These are phyloP conservation scores for Allium cepa DNA, from an alignment of 106 monocot species.

Conservation along the genomic window DNA sequence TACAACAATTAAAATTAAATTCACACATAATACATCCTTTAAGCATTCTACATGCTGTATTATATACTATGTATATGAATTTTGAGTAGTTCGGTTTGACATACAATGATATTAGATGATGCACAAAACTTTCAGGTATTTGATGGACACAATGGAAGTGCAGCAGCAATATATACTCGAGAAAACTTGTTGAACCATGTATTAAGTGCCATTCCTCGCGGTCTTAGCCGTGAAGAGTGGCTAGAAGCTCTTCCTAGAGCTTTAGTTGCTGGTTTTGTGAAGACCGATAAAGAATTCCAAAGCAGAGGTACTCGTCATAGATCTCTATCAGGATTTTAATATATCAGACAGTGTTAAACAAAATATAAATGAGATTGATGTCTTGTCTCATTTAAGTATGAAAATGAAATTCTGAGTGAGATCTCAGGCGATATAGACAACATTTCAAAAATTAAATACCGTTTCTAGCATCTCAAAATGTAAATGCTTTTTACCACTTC, in stretches of 20 bases:
- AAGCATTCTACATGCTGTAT: background rate
- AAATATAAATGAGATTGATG: too few species aligned
- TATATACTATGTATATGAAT: too few species aligned
- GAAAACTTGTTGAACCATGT: conserved; percentile 55
- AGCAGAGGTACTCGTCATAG: conserved; percentile 9
- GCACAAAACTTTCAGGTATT: conserved; percentile 33
- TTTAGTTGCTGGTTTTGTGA: conserved; percentile 66
- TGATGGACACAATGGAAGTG: conserved; percentile 69
- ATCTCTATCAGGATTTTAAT: background rate
- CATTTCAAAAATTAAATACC: too few species aligned
- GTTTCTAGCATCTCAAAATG: too few species aligned
- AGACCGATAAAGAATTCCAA: conserved; percentile 64
- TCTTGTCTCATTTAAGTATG: too few species aligned
- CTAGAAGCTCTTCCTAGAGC: conserved; percentile 63
- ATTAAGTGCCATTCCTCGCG: conserved; percentile 40
- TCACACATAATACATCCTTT: background rate
- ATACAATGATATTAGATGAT: too few species aligned
- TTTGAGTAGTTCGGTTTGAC: too few species aligned
- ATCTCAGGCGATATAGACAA: too few species aligned
- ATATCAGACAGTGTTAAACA: too few species aligned
- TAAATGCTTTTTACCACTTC: too few species aligned
- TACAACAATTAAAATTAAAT: too few species aligned
- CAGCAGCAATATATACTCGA: conserved; percentile 49
- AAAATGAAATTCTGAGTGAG: too few species aligned
- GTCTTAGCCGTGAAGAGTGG: conserved; percentile 57